phyloP scores from a whole-genome alignment of 179 eudicot genomes.

The Gypsophila paniculata region DNA sequence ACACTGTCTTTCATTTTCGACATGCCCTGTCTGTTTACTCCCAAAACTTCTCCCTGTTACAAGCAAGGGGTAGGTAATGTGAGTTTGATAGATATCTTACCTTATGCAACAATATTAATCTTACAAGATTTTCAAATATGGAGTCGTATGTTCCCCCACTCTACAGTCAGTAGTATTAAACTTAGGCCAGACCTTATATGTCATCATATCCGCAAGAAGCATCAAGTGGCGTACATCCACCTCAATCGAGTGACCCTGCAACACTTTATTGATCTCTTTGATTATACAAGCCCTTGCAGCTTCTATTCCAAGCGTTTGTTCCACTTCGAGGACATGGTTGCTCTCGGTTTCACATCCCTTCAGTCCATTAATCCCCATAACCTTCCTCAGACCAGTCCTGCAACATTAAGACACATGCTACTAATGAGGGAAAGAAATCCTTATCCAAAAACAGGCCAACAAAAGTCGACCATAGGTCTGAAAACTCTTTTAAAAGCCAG shows the following conservation, averaged over 20 bases:
- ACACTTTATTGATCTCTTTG: constrained; percentile 60
- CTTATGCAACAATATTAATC: too few species aligned
- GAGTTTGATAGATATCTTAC: too few species aligned
- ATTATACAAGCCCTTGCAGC: constrained; percentile 72
- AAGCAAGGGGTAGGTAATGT: background rate
- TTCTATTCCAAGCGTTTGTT: constrained; percentile 73
- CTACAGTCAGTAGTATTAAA: background rate
- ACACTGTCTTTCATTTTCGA: constrained; percentile 88
- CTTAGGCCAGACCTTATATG: constrained; percentile 49
- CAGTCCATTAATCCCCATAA: constrained; percentile 74
- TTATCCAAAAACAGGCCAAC: background rate
- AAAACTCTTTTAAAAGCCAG: background rate
- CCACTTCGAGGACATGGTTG: constrained; percentile 76
- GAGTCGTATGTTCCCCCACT: background rate
- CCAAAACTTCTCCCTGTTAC: constrained; percentile 75
- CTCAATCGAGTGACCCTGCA: constrained; percentile 71
- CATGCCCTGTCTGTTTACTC: constrained; percentile 67
- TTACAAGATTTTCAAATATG: too few species aligned
- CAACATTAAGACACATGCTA: constrained; percentile 15
- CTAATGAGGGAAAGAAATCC: background rate
- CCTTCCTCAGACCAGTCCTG: constrained; percentile 71
- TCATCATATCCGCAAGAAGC: constrained; percentile 94
- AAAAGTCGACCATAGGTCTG: background rate
- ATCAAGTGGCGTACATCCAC: constrained; percentile 86
- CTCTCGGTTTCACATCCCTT: constrained; percentile 56